phyloP scores from a whole-genome alignment of 495 filamentous ascomycete species.

The Venustampulla echinocandica region DNA sequence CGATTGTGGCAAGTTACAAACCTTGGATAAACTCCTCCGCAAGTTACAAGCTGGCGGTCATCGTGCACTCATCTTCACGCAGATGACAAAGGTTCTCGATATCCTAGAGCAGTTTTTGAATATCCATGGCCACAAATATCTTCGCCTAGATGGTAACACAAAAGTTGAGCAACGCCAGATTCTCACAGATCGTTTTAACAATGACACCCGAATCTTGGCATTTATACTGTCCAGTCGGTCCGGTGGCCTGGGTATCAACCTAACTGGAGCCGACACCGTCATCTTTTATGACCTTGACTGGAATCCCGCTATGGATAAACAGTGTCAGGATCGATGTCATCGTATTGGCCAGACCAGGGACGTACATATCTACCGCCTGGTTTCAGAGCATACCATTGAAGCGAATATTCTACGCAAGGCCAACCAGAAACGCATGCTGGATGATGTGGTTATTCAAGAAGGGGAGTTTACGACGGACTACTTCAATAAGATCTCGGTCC shows the following conservation, averaged over 20 bases:
- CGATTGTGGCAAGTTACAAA: conserved; percentile 95
- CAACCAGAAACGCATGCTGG: conserved; percentile 94
- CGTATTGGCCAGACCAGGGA: conserved; percentile 97
- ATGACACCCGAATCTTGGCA: conserved; percentile 79
- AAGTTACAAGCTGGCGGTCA: conserved; percentile 84
- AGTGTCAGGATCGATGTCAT: conserved; percentile 96
- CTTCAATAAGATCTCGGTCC: conserved; percentile 71
- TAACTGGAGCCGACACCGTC: conserved; percentile 94
- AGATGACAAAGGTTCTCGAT: conserved; percentile 98
- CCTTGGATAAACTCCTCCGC: conserved; percentile 77
- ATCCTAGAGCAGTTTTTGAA: conserved; percentile 97
- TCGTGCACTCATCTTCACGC: conserved; percentile 93
- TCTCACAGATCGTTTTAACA: conserved; percentile 94
- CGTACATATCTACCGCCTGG: conserved; percentile 96
- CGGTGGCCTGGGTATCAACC: conserved; percentile 90
- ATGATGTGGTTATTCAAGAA: conserved; percentile 97
- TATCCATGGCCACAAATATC: conserved; percentile 94
- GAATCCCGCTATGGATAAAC: conserved; percentile 99
- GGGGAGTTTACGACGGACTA: conserved; percentile 98
- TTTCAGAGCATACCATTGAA: conserved; percentile 96
- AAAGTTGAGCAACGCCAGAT: conserved; percentile 94
- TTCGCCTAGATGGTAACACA: conserved; percentile 88
- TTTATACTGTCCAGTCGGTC: conserved; percentile 95
- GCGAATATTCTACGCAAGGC: conserved; percentile 96
- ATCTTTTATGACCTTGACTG: conserved; percentile 99